Evolutionary conservation across 2,329 filamentous ascomycete genomes (phyloP).

Genomic region (Colletotrichum lindemuthianum): DNA sequence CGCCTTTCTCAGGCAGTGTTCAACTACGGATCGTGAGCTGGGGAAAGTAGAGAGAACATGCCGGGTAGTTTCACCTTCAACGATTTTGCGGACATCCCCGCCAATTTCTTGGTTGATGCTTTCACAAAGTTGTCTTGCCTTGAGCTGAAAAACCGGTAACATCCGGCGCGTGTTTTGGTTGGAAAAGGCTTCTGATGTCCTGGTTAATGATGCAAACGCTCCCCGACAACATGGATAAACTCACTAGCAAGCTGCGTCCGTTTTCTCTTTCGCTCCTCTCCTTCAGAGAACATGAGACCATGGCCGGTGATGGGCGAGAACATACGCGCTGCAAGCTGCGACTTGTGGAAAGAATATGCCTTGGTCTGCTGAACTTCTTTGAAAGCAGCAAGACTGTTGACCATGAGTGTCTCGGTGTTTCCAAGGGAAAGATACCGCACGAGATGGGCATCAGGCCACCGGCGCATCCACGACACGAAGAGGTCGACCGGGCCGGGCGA

Average conservation of each 20-base stretch:
- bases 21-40: constrained; percentile 37
- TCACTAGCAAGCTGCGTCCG: constrained; percentile 45
- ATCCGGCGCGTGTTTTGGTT: constrained; percentile 49
- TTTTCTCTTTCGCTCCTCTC: constrained; percentile 46
- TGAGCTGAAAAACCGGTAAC: constrained; percentile 48
- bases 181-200: constrained; percentile 45
- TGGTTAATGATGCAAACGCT: not conserved
- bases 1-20: constrained; percentile 43
- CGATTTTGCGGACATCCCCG: constrained; percentile 33
- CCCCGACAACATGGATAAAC: not conserved
- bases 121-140: constrained; percentile 43
- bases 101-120: constrained; percentile 44
- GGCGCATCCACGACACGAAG: constrained; percentile 45
- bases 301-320: constrained; percentile 48
- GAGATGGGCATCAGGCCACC: constrained; percentile 47
- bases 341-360: constrained; percentile 52
- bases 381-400: constrained; percentile 48
- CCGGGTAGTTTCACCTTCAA: constrained; percentile 40
- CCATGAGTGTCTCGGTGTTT: constrained; percentile 49
- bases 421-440: constrained; percentile 50
- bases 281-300: constrained; percentile 50
- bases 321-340: constrained; percentile 45
- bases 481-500: constrained; percentile 42
- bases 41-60: not conserved
- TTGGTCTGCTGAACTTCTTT: constrained; percentile 51